Evolutionary conservation across 306 rosid genomes (phyloP).

Genomic region (Acmispon strigosus): DNA sequence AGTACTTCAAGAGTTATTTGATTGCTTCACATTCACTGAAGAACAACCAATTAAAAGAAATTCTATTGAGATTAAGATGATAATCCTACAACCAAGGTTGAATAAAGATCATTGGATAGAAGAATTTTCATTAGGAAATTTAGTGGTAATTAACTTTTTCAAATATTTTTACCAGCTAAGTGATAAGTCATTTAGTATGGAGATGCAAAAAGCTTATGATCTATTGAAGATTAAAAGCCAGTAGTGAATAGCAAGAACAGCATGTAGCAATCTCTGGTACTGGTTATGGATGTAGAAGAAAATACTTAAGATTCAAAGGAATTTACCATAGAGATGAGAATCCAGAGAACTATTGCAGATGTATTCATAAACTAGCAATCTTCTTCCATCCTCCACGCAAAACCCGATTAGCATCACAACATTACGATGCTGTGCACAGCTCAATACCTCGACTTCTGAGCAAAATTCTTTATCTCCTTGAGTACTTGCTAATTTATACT

Average conservation of each 20-base stretch:
- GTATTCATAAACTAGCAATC: conserved; percentile 86
- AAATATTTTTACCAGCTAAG: neutral
- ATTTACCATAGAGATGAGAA: conserved; percentile 83
- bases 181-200: neutral
- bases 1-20: neutral
- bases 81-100: too few species aligned
- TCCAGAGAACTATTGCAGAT: conserved; percentile 88
- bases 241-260: neutral
- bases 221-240: neutral
- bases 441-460: conserved; percentile 93
- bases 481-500: conserved; percentile 75
- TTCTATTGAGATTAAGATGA: too few species aligned
- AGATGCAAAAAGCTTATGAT: neutral
- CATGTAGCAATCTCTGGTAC: neutral
- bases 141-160: neutral
- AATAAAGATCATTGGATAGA: neutral
- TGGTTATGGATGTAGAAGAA: neutral
- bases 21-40: neutral
- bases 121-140: neutral
- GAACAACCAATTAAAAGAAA: neutral
- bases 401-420: conserved; percentile 92
- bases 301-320: neutral
- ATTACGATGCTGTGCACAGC: conserved; percentile 96
- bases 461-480: conserved; percentile 96
- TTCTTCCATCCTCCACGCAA: conserved; percentile 86